A percentile compares a stretch with the other conserved stretches of the same genome.
Evolutionary conservation across 2,329 filamentous ascomycete species (phyloP).

Genomic region (Capronia epimyces): DNA sequence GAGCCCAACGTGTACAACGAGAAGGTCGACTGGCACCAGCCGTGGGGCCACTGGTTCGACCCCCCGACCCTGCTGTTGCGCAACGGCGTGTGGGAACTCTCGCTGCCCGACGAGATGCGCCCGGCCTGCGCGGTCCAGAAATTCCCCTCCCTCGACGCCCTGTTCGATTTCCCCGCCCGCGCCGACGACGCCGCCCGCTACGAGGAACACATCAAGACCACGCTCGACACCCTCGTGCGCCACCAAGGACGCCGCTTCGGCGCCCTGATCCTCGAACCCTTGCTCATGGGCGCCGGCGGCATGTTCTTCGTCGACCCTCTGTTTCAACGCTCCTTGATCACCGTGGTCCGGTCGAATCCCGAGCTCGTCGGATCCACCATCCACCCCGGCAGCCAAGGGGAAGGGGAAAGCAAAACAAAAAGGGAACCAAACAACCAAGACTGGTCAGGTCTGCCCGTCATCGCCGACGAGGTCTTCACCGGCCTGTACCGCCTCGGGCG

Average conservation of each 20-base stretch:
- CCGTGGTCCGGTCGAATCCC: conserved; percentile 57
- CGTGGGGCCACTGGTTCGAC: conserved; percentile 74
- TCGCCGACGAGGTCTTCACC: conserved; percentile 86
- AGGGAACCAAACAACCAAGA: conserved; percentile 28
- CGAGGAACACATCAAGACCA: conserved; percentile 52
- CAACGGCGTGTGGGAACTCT: conserved; percentile 55
- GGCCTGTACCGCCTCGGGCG: conserved; percentile 76
- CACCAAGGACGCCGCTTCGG: conserved; percentile 63
- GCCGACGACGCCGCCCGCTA: conserved; percentile 51
- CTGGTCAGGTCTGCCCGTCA: conserved; percentile 71
- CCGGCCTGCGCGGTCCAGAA: conserved; percentile 24
- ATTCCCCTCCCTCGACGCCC: conserved; percentile 48
- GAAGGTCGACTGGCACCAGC: conserved; percentile 80
- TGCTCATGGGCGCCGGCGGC: conserved; percentile 74
- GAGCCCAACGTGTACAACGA: conserved; percentile 74
- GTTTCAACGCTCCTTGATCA: conserved; percentile 67
- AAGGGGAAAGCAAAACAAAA: too few relatives aligned
- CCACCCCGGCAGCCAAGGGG: background rate
- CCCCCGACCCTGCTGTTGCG: conserved; percentile 66
- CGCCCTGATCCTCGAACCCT: conserved; percentile 71
- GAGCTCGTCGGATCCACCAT: conserved; percentile 45
- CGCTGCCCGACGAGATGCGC: conserved; percentile 15
- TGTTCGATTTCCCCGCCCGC: conserved; percentile 57
- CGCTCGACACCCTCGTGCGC: conserved; percentile 50
- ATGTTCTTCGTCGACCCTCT: conserved; percentile 81